Evolutionary conservation across 139 green algal genomes (phyloP).

Genomic region (Raphidocelis subcapitata): DNA sequence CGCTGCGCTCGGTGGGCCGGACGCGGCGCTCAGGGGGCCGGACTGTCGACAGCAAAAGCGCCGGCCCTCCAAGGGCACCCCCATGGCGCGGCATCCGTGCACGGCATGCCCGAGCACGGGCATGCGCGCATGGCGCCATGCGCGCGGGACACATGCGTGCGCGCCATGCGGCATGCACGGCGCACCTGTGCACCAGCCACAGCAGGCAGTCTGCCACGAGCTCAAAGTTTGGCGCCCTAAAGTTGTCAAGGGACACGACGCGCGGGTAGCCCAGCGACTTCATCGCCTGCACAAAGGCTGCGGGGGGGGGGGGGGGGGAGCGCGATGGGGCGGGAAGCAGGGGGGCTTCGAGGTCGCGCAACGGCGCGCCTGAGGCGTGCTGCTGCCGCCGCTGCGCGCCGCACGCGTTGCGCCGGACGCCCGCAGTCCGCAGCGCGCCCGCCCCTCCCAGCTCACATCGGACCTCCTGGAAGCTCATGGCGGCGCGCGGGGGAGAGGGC

Average conservation of each 20-base stretch:
- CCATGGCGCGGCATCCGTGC: too few species aligned
- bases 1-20: too few species aligned
- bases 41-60: too few species aligned
- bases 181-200: slow-evolving; percentile 77
- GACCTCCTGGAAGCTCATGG: slow-evolving; percentile 55
- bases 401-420: not conserved
- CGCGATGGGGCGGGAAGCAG: not conserved
- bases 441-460: too few species aligned
- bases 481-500: not conserved
- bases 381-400: not conserved
- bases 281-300: slow-evolving; percentile 81
- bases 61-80: too few species aligned
- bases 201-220: slow-evolving; percentile 81
- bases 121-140: too few species aligned
- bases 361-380: not conserved
- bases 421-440: not conserved
- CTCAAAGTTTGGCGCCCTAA: slow-evolving; percentile 80
- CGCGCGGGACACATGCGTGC: not conserved
- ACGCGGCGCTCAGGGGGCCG: too few species aligned
- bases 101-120: too few species aligned
- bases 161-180: not conserved
- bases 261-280: slow-evolving; percentile 68
- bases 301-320: not conserved
- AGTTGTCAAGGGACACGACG: slow-evolving; percentile 78
- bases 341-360: not conserved